Conservation (phyloP, 805 yeast genomes). For the Wilhelminamyces savonicus region DNA sequence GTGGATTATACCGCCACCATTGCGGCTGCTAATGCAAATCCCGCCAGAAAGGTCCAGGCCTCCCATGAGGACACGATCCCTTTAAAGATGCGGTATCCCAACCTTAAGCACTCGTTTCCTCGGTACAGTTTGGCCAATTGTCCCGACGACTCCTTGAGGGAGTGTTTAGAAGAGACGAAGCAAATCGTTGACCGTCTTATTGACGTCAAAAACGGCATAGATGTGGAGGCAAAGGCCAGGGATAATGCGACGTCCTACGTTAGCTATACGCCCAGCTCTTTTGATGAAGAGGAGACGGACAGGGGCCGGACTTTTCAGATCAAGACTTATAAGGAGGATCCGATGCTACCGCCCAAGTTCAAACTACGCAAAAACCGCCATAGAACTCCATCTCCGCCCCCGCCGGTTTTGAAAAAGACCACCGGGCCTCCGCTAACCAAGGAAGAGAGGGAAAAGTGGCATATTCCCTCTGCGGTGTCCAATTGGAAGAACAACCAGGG, state of each 20-base stretch:
- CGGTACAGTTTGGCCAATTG: slow-evolving; percentile 29
- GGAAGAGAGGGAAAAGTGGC: slow-evolving; percentile 76
- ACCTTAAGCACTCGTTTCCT: slow-evolving; percentile 35
- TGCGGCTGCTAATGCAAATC: slow-evolving; percentile 7
- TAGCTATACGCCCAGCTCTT: slow-evolving; percentile 11
- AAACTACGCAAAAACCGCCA: slow-evolving; percentile 68
- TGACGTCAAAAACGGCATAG: slow-evolving; percentile 27
- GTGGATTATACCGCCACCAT: slow-evolving; percentile 21
- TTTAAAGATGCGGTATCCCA: slow-evolving; percentile 36
- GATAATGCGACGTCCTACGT: slow-evolving; percentile 34
- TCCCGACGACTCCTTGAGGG: slow-evolving; percentile 39
- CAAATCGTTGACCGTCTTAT: slow-evolving; percentile 48
- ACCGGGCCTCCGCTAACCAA: slow-evolving; percentile 41
- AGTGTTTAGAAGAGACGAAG: slow-evolving; percentile 50
- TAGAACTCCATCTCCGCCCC: slow-evolving; percentile 50
- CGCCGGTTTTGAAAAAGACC: slow-evolving; percentile 58
- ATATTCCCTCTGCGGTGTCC: slow-evolving; percentile 85
- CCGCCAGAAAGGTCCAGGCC: slow-evolving; percentile 31
- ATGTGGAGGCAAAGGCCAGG: slow-evolving; percentile 24
- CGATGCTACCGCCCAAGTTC: slow-evolving; percentile 77
- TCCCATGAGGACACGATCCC: slow-evolving; percentile 57
- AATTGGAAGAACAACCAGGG: slow-evolving; percentile 96
- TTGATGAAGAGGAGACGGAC: slow-evolving; percentile 7
- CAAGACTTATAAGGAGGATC: slow-evolving; percentile 67
- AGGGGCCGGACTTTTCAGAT: slow-evolving; percentile 50